Evolutionary conservation across 192 early-diverging fungal species (phyloP), one percentile per base, ranked within the genome.

Genomic region (Mortierella antarctica): DNA sequence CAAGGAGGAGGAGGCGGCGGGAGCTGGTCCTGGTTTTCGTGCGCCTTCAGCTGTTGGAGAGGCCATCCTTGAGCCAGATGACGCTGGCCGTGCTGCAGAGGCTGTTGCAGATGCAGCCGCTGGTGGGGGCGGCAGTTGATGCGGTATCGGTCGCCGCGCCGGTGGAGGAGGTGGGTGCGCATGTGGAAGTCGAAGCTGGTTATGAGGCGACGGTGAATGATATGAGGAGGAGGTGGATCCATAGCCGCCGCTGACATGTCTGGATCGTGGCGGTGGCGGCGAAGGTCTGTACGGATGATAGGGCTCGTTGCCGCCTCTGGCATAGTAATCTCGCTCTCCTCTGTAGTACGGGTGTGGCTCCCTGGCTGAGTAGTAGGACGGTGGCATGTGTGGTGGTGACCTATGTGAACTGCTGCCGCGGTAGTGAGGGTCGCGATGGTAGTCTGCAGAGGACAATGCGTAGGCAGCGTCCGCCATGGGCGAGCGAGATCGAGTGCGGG

Each of bases 111-210:
- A 62, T 4, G 58, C 53, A 57, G 73, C 48, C 2, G 73, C 41
- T 2, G 69, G 68, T 51, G 69, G 76, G 14, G 68, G 76, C 6
- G 76, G 76, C 7, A 71, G 20, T 53, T 80, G 77, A 13, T 71
- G 70, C 6, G 77, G 60, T n/a, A 64, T 55, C 49, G 77, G 77
- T 57, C 77, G 58, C 31, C 77, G 47, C 6, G 77, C 77, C 0
- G 77, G 77, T 47, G 77, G 77, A 54, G 77, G 77, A 21, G 77
- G 77, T 4, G 77, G 77, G 59, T 80, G 77, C 8, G 77, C 77
- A 17, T 80, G 77, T 0, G 77, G 77, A 21, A 80, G 65, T 12
- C 77, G 69, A 50, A 80, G 70, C 41, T 80, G 77, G 23, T 80
- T 80, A 12, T 80, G 77, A 12, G 77, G 77, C 11, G 77, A 80